Evolutionary conservation across 768 basidiomycete genomes (phyloP), one percentile per base, ranked within the genome.

Genomic region (Xerocomus spinulosus): DNA sequence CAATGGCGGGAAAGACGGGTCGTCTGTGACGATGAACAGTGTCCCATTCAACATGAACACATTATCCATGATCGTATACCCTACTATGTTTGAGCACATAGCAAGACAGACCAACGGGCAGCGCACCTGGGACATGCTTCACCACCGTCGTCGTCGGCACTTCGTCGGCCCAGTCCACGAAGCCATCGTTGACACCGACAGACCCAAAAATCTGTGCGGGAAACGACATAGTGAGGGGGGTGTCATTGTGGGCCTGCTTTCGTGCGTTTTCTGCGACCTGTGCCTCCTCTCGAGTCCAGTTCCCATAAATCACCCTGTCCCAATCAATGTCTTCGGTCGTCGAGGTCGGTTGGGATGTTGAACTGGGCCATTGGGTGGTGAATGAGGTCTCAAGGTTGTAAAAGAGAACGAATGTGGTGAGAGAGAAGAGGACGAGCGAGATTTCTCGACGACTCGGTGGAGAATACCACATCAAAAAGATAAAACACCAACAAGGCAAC

Each of bases 61-160:
- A 51, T 89, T 85, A 57, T 93, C 88, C 47, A 94, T 71, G 36
- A 92, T 78, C 1, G 87, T 91, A 68, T 83, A 89, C 4, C 92
- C 92, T 93, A 55, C 29, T 29, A 38, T 10, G 21, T 48, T 44
- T 50, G 25, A 58, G 44, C 30, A 21, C 23, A 9, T 7, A 26
- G 18, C 10, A 6, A 8, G 5, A 14, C 14, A 33, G 13, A 49
- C 8, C 9, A 41, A 24, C 28, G 9, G 2, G n/a, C 4, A 54
- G 14, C 71, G 29, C 46, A 87, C 87, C 87, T 54, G 86, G 77
- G 25, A 76, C 72, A 67, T 90, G 87, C 36, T 76, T 75, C 18
- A 83, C 58, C 38, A 87, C 57, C n/a, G 56, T 71, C 3, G 84
- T 80, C 38, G 61, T 64, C 9, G 86, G 87, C 2, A 82, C 55